phyloP scores from a whole-genome alignment of 805 yeast species.

The Lachancea thermotolerans region DNA sequence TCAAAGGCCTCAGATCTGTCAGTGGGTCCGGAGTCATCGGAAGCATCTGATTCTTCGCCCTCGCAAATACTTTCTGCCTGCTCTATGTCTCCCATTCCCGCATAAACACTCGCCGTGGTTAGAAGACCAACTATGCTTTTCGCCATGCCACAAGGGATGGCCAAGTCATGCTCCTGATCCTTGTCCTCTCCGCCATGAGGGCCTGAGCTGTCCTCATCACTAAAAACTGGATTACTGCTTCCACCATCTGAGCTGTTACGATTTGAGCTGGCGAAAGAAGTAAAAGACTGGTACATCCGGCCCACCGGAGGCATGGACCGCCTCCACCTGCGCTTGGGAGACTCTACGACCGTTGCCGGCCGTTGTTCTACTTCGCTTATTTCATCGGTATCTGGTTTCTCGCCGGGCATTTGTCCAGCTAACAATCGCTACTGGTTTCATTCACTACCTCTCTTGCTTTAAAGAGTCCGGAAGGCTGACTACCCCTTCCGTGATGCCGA shows the following conservation, averaged over 20 bases:
- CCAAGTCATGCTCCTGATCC: constrained; percentile 28
- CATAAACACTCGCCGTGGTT: constrained; percentile 51
- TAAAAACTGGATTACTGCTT: not conserved
- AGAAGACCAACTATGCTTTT: constrained; percentile 48
- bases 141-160: constrained; percentile 39
- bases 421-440: no score
- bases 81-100: constrained; percentile 30
- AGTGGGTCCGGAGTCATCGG: no score
- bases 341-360: not conserved
- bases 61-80: constrained; percentile 16
- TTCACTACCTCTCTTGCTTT: no score
- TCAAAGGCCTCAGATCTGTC: no score
- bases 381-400: not conserved
- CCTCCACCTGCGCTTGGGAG: constrained; percentile 4
- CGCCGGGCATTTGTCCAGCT: no score
- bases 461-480: no score
- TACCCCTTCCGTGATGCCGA: no score
- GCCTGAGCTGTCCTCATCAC: constrained; percentile 7
- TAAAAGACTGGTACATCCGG: constrained; percentile 8
- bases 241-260: not conserved
- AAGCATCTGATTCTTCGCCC: not conserved
- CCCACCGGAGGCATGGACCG: constrained; percentile 8
- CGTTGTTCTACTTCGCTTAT: not conserved
- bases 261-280: constrained; percentile 2
- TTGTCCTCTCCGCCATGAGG: not conserved